Evolutionary conservation across 306 rosid genomes (phyloP), one percentile per base, ranked within the genome.

Genomic region (Senna siamea): DNA sequence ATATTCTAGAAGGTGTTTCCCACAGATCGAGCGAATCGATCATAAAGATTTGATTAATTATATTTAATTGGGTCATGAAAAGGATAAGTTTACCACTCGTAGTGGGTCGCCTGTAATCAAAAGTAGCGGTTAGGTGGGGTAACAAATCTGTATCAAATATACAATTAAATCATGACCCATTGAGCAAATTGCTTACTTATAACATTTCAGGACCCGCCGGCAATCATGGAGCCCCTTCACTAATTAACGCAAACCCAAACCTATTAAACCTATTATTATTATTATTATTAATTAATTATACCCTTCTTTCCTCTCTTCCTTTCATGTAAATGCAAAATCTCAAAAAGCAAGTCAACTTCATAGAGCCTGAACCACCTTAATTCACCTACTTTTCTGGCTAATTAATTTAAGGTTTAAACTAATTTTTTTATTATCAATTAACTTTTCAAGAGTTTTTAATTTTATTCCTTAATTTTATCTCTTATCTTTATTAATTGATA

Each of bases 101-200:
- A 76, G 82, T 76, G 87, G 85, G 82, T 72, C 75, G 62, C 78
- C 70, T 43, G 84, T 61, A 37, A 80, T 41, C 19, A 63, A 83
- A 76, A 76, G 81, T 48, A 73, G 76, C 78, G 78, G 84, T 80
- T 80, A 63, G 60, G 85, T 84, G 78, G 87, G 85, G 85, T 63
- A 73, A 84, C 46, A 80, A 83, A 83, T 83, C 82, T 64, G 59
- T 20, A 76, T 76, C 82, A 79, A 72, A 83, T 76, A 80, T 80
- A 30, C 51, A 38, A 59, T 60, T 57, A 76, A 84, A 84, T 84
- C 80, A 84, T 72, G 44, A 26, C 30, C 30, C 54, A 38, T 74
- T 70, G 35, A 75, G 64, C 78, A 70, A n/a, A 69, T 66, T 19
- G 55, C 67, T 70, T n/a, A 32, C 68, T 41, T 54, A 23, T 60